Conservation (phyloP, 495 filamentous ascomycete species). For the Xylaria castorea region DNA sequence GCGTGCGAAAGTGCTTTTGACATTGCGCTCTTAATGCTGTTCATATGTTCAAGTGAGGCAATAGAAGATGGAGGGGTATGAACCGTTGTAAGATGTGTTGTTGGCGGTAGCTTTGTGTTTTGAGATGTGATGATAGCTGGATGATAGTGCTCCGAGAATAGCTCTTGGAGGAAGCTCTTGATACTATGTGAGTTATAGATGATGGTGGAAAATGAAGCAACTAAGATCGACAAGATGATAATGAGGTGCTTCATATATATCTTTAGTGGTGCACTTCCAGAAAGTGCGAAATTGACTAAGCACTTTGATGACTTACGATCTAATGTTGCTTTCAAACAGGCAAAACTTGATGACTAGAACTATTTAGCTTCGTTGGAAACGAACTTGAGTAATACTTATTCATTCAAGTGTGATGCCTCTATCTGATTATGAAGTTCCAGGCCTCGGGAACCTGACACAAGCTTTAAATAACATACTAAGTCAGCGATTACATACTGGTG, state of each 20-base stretch:
- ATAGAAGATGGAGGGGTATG: neutral
- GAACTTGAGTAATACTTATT: constrained; percentile 33
- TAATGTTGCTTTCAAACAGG: neutral
- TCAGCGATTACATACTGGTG: constrained; percentile 30
- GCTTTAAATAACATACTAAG: neutral
- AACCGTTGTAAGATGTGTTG: neutral
- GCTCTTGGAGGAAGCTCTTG: constrained; percentile 24
- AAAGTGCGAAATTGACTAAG: constrained; percentile 8
- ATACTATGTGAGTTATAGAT: constrained; percentile 33
- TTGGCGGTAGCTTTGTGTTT: neutral
- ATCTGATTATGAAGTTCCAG: constrained; percentile 8
- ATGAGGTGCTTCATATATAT: constrained; percentile 35
- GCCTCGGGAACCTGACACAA: neutral
- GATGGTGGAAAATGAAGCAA: constrained; percentile 31
- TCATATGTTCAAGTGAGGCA: constrained; percentile 29
- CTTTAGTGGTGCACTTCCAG: constrained; percentile 3
- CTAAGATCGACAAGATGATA: constrained; percentile 29
- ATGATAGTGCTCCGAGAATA: constrained; percentile 9
- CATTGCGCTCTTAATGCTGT: constrained; percentile 52
- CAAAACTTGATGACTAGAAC: neutral
- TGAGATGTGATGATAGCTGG: constrained; percentile 27
- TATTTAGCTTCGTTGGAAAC: neutral
- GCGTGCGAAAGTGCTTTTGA: constrained; percentile 65
- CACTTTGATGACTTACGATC: neutral
- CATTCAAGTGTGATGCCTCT: constrained; percentile 23